Evolutionary conservation across 164 flowering plant genomes (phyloP).

Genomic region (Stephania japonica): DNA sequence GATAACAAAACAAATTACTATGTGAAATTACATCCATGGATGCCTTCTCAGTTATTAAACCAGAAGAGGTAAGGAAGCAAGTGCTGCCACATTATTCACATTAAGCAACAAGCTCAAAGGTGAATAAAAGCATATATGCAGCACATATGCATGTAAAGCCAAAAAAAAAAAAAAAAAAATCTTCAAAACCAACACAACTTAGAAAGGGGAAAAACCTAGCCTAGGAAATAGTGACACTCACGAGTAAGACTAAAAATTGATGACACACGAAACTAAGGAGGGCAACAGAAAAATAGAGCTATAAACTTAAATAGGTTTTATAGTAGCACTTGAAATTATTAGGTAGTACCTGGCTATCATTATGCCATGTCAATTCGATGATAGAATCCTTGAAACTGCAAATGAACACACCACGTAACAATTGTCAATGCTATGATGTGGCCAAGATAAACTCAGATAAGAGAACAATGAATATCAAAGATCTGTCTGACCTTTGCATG

Average conservation of each 20-base stretch:
- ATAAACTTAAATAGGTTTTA: neutral
- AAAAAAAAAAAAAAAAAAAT: neutral
- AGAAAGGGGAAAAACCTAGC: neutral
- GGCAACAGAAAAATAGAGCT: neutral
- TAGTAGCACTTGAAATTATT: neutral
- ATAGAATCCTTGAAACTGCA: constrained; percentile 88
- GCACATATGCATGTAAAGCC: neutral
- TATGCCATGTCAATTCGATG: constrained; percentile 64
- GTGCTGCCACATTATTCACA: neutral
- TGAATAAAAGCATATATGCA: neutral
- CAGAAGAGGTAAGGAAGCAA: neutral
- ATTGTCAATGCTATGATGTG: neutral
- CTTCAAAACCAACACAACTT: neutral
- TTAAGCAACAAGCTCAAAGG: neutral
- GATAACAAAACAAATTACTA: too few relatives aligned
- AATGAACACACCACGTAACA: constrained; percentile 8
- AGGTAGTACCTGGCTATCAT: constrained; percentile 60
- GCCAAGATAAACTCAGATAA: neutral
- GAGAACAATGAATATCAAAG: neutral
- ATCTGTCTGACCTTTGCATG: constrained; percentile 73
- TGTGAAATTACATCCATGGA: neutral
- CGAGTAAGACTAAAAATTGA: neutral
- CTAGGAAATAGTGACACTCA: neutral
- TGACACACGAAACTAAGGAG: neutral
- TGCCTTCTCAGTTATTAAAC: neutral